phyloP scores from a whole-genome alignment of 2,329 filamentous ascomycete species.

The Diaporthe humulicola region DNA sequence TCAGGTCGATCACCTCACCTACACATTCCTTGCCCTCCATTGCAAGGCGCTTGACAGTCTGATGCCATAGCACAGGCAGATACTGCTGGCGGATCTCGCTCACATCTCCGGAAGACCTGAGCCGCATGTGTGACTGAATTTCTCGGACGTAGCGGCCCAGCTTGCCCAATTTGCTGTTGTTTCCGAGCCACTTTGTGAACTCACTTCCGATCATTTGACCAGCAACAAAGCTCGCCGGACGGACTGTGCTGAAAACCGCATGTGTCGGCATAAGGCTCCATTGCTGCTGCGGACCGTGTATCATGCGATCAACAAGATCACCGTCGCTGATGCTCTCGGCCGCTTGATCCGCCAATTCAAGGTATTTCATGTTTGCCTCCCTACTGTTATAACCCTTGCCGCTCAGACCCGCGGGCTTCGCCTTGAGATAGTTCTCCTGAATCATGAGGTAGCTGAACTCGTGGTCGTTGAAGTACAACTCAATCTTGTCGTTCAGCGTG shows the following conservation, averaged over 20 bases:
- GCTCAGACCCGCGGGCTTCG: constrained; percentile 77
- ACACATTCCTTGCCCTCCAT: constrained; percentile 86
- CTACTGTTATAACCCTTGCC: constrained; percentile 70
- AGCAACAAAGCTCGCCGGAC: constrained; percentile 87
- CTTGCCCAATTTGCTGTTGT: constrained; percentile 88
- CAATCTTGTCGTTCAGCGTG: constrained; percentile 96
- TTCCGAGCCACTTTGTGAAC: constrained; percentile 94
- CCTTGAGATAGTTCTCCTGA: constrained; percentile 95
- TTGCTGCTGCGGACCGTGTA: constrained; percentile 96
- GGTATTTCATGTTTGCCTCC: constrained; percentile 82
- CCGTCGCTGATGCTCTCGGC: constrained; percentile 98
- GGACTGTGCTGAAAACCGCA: constrained; percentile 93
- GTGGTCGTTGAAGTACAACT: constrained; percentile 99
- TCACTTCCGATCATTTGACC: constrained; percentile 81
- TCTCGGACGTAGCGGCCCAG: constrained; percentile 88
- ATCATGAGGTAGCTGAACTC: constrained; percentile 98
- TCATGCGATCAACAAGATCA: constrained; percentile 96
- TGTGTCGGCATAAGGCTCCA: constrained; percentile 99
- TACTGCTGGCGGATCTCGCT: constrained; percentile 97
- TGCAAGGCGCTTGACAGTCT: constrained; percentile 80
- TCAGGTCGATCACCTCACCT: constrained; percentile 87
- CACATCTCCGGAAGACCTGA: constrained; percentile 89
- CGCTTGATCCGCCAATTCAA: constrained; percentile 88
- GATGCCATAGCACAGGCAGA: constrained; percentile 87
- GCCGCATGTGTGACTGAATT: constrained; percentile 96